A percentile compares a stretch with the other conserved stretches of the same genome.
These are phyloP conservation scores for Pachysolen tannophilus DNA, from an alignment of 805 yeast species.

Conservation along the genomic window DNA sequence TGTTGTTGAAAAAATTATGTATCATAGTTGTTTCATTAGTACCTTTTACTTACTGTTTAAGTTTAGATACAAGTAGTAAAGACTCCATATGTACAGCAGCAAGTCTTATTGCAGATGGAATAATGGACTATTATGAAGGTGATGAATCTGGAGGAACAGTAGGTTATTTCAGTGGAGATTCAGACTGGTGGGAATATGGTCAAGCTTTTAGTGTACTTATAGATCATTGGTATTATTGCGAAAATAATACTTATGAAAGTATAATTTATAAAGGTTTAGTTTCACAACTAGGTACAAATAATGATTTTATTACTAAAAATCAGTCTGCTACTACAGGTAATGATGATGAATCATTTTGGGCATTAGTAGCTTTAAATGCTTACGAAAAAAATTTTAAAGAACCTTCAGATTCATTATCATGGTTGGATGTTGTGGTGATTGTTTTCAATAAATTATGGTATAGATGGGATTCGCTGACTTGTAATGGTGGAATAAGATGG, in stretches of 20 bases:
- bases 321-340: constrained; percentile 65
- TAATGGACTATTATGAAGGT: constrained; percentile 39
- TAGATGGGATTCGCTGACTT: constrained; percentile 62
- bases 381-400: constrained; percentile 50
- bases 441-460: constrained; percentile 77
- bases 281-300: constrained; percentile 33
- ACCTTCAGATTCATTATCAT: constrained; percentile 33
- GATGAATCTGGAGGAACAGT: constrained; percentile 32
- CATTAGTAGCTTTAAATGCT: constrained; percentile 53
- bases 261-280: constrained; percentile 30
- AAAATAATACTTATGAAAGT: constrained; percentile 24
- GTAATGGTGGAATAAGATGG: constrained; percentile 85
- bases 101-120: constrained; percentile 25
- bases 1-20: too few relatives aligned
- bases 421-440: constrained; percentile 79
- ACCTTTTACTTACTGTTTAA: too few relatives aligned
- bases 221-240: constrained; percentile 31
- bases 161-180: constrained; percentile 36
- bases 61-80: constrained; percentile 27
- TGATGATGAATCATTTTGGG: constrained; percentile 71
- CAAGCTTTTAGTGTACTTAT: constrained; percentile 41
- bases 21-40: too few relatives aligned
- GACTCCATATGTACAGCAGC: constrained; percentile 36
- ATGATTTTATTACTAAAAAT: constrained; percentile 52
- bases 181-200: constrained; percentile 49